Evolutionary conservation across 352 stramenopile genomes (phyloP), one percentile per base, ranked within the genome.

Genomic region (Phytophthora fragariaefolia): DNA sequence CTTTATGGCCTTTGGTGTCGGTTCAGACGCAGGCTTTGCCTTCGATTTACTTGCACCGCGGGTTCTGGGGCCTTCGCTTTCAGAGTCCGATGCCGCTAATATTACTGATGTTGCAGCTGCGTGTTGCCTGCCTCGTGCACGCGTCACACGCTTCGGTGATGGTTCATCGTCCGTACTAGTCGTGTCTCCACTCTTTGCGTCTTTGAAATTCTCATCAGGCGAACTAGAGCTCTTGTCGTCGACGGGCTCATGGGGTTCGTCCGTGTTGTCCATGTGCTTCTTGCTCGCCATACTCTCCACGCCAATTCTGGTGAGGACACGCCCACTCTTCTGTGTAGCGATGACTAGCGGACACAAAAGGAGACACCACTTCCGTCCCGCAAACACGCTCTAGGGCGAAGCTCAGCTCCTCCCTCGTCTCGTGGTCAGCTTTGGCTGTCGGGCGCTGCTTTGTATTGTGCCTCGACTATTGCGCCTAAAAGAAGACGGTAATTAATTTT

Each of bases 141-240:
- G 63, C 13, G 71, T 82, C 50, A 70, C 22, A 0, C 70, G 51
- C 22, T 64, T 76, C 20, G 49, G 49, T 6, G 45, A 53, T 1
- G 54, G 56, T 23, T 66, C 59, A 6, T 78, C 71, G 34, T 77
- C 67, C 1, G 46, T 71, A 34, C 69, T 77, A 13, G 64, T 77
- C 49, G 49, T 70, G 30, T 53, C 58, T 60, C 54, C 58, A 22
- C 52, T 68, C 15, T 78, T 73, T 24, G 36, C 6, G 23, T 62
- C 17, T 15, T 76, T 67, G 17, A 62, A 40, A 10, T 73, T 26
- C 13, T 62, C 47, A 20, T 70, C 58, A 6, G 49, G 38, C 10
- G 38, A 64, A 3, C 43, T 68, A 9, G 38, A 24, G 0, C 59
- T 38, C 22, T 42, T 32, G 5, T 50, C 46, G 24, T 34, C 47